These are phyloP conservation scores for Nemania diffusa DNA, from an alignment of 2,329 filamentous ascomycete species.

Conservation along the genomic window DNA sequence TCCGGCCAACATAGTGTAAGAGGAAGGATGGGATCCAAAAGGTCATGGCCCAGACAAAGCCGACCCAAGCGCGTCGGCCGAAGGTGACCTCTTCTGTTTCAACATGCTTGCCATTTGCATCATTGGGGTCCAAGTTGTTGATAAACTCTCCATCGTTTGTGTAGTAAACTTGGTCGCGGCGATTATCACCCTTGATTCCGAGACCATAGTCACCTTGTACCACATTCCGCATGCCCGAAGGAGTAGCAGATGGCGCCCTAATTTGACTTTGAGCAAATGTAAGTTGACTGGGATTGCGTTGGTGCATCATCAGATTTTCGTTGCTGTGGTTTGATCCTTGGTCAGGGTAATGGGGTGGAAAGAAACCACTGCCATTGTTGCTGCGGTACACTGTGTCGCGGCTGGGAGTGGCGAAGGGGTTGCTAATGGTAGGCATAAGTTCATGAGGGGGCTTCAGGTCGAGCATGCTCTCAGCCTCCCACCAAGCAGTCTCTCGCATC, in stretches of 20 bases:
- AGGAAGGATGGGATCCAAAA: conserved; percentile 94
- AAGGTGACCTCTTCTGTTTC: conserved; percentile 73
- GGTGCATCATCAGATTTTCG: conserved; percentile 74
- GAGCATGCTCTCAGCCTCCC: conserved; percentile 96
- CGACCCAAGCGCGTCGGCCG: conserved; percentile 81
- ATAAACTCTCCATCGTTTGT: conserved; percentile 74
- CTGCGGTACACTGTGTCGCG: conserved; percentile 80
- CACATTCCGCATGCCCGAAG: conserved; percentile 66
- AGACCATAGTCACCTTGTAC: conserved; percentile 86
- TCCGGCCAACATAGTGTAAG: conserved; percentile 84
- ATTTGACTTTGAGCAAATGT: conserved; percentile 52
- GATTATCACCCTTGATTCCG: conserved; percentile 83
- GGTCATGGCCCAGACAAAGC: conserved; percentile 84
- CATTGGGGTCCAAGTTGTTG: conserved; percentile 78
- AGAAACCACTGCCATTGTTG: conserved; percentile 74
- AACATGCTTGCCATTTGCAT: conserved; percentile 80
- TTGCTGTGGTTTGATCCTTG: conserved; percentile 73
- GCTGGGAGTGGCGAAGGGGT: conserved; percentile 55
- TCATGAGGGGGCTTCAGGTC: conserved; percentile 78
- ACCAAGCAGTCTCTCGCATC: conserved; percentile 95
- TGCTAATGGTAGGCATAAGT: conserved; percentile 45
- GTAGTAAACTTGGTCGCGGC: conserved; percentile 79
- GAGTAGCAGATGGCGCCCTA: conserved; percentile 69
- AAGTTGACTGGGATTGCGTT: conserved; percentile 67
- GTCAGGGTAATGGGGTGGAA: conserved; percentile 70